Conservation (phyloP, 1,284 basidiomycete species). For the Pascua guehoae region DNA sequence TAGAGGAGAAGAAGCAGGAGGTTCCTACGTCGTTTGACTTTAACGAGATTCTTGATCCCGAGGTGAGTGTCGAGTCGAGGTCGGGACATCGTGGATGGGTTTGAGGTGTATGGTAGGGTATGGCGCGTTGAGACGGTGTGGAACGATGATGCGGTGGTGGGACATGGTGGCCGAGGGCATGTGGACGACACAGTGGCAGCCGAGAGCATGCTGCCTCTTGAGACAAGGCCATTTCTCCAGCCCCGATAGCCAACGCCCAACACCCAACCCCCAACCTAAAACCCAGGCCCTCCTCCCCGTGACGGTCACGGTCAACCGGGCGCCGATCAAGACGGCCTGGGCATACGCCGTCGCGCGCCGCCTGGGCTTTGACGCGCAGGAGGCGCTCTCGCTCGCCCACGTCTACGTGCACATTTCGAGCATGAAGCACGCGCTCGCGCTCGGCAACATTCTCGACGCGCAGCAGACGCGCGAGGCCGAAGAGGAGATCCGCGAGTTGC, state of each 20-base stretch:
- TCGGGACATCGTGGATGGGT: not conserved
- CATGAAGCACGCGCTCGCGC: constrained; percentile 71
- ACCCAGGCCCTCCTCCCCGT: constrained; percentile 61
- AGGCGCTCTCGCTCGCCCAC: constrained; percentile 61
- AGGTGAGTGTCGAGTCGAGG: constrained; percentile 30
- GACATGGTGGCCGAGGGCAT: too few species aligned
- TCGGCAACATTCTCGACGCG: constrained; percentile 60
- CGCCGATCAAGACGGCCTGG: constrained; percentile 93
- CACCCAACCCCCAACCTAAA: too few species aligned
- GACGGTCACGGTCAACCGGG: constrained; percentile 72
- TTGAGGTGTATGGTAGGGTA: too few species aligned
- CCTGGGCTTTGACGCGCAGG: constrained; percentile 77
- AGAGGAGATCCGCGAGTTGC: constrained; percentile 43
- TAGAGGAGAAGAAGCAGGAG: not conserved
- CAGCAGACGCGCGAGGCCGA: constrained; percentile 52
- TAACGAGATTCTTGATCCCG: constrained; percentile 33
- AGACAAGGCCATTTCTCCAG: too few species aligned
- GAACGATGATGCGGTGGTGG: too few species aligned
- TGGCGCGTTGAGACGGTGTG: too few species aligned
- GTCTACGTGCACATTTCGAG: constrained; percentile 92
- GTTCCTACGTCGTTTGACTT: constrained; percentile 26
- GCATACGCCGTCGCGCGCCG: constrained; percentile 76
- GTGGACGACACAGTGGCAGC: not conserved
- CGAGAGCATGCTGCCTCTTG: not conserved
- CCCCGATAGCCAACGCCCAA: not conserved